Evolutionary conservation across 352 stramenopile species (phyloP).

Genomic region (Phytophthora niederhauseri): DNA sequence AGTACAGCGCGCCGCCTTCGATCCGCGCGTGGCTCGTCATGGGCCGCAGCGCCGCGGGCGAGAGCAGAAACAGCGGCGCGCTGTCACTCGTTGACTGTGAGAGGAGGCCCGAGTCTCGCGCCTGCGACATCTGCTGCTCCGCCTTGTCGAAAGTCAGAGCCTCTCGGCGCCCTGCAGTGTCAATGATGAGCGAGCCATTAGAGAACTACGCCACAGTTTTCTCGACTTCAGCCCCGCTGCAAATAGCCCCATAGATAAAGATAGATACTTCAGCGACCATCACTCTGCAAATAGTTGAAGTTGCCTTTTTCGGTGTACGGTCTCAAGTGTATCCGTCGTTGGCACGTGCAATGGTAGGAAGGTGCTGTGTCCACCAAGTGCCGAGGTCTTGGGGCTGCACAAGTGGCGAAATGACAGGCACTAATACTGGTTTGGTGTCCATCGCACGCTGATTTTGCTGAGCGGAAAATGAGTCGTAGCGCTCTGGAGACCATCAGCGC

Average conservation of each 20-base stretch:
- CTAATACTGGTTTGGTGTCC: slow-evolving; percentile 1
- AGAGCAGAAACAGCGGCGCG: slow-evolving; percentile 29
- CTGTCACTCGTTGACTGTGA: slow-evolving; percentile 23
- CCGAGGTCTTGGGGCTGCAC: not conserved
- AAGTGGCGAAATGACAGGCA: slow-evolving; percentile 2
- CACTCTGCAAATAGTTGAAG: slow-evolving; percentile 22
- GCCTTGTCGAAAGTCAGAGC: slow-evolving; percentile 10
- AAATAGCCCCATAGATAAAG: slow-evolving; percentile 25
- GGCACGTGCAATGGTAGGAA: not conserved
- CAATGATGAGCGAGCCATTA: not conserved
- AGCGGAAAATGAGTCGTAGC: slow-evolving; percentile 1
- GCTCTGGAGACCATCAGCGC: not conserved
- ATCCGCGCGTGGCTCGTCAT: slow-evolving; percentile 45
- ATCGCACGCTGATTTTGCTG: not conserved
- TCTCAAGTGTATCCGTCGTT: not conserved
- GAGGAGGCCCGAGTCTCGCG: slow-evolving; percentile 15
- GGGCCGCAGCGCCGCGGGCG: slow-evolving; percentile 25
- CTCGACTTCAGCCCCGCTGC: slow-evolving; percentile 1
- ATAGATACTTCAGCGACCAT: slow-evolving; percentile 28
- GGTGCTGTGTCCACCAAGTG: not conserved
- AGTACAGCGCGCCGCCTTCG: slow-evolving; percentile 35
- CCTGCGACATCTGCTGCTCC: slow-evolving; percentile 29
- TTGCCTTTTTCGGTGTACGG: slow-evolving; percentile 28
- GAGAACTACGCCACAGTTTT: not conserved
- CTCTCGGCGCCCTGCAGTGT: slow-evolving; percentile 8